A percentile compares a stretch with the other conserved stretches of the same genome.
These are phyloP conservation scores for Penicillium sp. DNA, from an alignment of 2,329 filamentous ascomycete species.

Conservation along the genomic window DNA sequence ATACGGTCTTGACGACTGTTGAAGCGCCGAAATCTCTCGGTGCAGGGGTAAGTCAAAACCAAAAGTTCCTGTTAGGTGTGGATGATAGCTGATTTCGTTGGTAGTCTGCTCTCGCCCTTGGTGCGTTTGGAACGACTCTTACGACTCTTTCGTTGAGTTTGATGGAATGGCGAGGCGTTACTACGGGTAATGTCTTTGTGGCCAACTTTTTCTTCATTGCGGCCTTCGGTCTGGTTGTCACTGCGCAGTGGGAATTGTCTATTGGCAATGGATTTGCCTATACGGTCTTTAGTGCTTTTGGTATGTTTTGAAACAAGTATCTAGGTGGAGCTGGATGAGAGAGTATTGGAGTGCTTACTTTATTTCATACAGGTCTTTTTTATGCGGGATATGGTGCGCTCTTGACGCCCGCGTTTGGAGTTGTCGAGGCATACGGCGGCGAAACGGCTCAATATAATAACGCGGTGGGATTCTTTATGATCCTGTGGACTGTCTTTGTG, in stretches of 20 bases:
- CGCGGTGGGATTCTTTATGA: slow-evolving; percentile 55
- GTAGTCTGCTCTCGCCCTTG: slow-evolving; percentile 55
- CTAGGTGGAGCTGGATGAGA: not conserved
- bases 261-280: slow-evolving; percentile 59
- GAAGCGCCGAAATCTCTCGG: slow-evolving; percentile 22
- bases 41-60: slow-evolving; percentile 28
- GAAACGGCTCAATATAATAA: slow-evolving; percentile 51
- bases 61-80: too few relatives aligned
- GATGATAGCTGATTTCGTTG: too few relatives aligned
- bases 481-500: slow-evolving; percentile 54
- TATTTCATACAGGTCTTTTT: slow-evolving; percentile 45
- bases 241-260: slow-evolving; percentile 61
- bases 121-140: slow-evolving; percentile 59
- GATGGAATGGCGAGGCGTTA: slow-evolving; percentile 60
- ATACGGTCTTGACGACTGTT: not conserved
- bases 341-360: not conserved
- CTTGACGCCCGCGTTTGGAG: slow-evolving; percentile 52
- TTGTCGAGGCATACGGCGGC: slow-evolving; percentile 50
- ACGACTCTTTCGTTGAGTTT: slow-evolving; percentile 59
- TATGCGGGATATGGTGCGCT: slow-evolving; percentile 56
- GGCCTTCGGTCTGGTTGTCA: slow-evolving; percentile 57
- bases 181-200: slow-evolving; percentile 56
- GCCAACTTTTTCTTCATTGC: slow-evolving; percentile 60
- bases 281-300: slow-evolving; percentile 60
- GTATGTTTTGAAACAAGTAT: slow-evolving; percentile 41